Evolutionary conservation across 306 rosid species (phyloP).

Genomic region (Prosopis cineraria): DNA sequence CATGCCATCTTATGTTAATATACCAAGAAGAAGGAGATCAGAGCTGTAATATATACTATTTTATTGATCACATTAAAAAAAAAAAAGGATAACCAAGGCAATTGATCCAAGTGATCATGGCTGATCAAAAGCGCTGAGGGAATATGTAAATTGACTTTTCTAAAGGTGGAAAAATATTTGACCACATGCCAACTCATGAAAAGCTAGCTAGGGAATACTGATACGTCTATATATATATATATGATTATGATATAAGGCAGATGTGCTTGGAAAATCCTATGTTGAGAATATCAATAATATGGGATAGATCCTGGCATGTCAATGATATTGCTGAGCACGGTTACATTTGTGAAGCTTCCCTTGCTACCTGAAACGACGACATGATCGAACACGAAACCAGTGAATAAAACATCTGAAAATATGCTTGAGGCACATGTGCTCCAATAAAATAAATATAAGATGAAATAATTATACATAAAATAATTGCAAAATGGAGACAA

Average conservation of each 20-base stretch:
- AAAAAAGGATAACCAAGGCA: background rate
- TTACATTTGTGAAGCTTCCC: slow-evolving; percentile 32
- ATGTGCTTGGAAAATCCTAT: background rate
- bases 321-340: background rate
- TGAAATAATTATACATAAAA: background rate
- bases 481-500: too few species aligned
- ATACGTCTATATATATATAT: background rate
- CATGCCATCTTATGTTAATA: background rate
- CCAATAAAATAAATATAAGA: background rate
- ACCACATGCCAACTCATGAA: background rate
- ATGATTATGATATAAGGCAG: background rate
- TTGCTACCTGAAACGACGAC: slow-evolving; percentile 35
- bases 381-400: background rate
- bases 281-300: background rate
- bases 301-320: background rate
- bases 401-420: too few species aligned
- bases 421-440: too few species aligned
- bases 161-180: background rate
- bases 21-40: background rate
- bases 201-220: background rate
- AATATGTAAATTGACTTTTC: background rate
- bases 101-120: background rate
- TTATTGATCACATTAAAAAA: background rate
- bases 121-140: background rate
- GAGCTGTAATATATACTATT: background rate